phyloP scores from a whole-genome alignment of 177 flowering plant genomes.

The Vitis hybrid region DNA sequence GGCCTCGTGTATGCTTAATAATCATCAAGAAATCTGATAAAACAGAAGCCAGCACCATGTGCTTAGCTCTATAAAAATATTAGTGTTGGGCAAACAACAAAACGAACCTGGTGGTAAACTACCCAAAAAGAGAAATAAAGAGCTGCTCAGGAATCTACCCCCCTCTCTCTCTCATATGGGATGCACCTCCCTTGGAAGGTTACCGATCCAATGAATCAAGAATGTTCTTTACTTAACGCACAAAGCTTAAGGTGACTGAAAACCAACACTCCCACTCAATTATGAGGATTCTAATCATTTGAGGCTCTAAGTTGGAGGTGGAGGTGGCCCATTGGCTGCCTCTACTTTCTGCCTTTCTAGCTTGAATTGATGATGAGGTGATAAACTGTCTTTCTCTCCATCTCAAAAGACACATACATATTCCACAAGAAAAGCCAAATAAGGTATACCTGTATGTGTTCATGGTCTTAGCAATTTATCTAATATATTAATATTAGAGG shows the following conservation, averaged over 20 bases:
- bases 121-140: slow-evolving; percentile 14
- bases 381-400: slow-evolving; percentile 25
- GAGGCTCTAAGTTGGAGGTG: slow-evolving; percentile 14
- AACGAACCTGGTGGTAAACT: slow-evolving; percentile 1
- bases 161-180: neutral
- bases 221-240: neutral
- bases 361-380: slow-evolving; percentile 10
- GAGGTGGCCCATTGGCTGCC: slow-evolving; percentile 2
- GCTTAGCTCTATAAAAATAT: slow-evolving; percentile 17
- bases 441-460: slow-evolving; percentile 9
- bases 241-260: slow-evolving; percentile 22
- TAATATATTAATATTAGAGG: slow-evolving; percentile 8
- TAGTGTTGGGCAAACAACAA: slow-evolving; percentile 8
- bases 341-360: slow-evolving; percentile 4
- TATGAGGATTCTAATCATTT: slow-evolving; percentile 14
- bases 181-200: slow-evolving; percentile 5
- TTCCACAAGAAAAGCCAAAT: slow-evolving; percentile 28
- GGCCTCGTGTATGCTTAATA: slow-evolving; percentile 19
- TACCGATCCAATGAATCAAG: slow-evolving; percentile 4
- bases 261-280: slow-evolving; percentile 7
- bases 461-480: slow-evolving; percentile 5
- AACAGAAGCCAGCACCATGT: slow-evolving; percentile 26
- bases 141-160: slow-evolving; percentile 16
- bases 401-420: slow-evolving; percentile 28
- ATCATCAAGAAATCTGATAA: slow-evolving; percentile 2